Evolutionary conservation across 495 filamentous ascomycete genomes (phyloP), one percentile per base, ranked within the genome.

Genomic region (Penicillium tannophilum): DNA sequence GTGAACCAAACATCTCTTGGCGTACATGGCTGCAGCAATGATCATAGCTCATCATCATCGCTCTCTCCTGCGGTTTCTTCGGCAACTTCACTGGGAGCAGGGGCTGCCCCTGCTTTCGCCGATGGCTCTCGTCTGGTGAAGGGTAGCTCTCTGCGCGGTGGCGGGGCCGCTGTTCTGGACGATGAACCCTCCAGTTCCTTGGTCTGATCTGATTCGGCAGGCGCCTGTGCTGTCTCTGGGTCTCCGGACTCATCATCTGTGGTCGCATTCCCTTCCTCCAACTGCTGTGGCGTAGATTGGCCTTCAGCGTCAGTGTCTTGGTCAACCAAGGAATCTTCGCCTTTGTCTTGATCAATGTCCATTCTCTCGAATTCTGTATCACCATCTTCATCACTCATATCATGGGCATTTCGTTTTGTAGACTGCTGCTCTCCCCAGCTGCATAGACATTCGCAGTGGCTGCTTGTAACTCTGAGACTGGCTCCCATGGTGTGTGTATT

Each of bases 351-450:
- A 53, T 87, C 85, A 5, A 86, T 62, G 33, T 88, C 81, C 85
- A 88, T 87, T 64, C 72, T 75, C 55, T 86, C 83, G 54, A 84
- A 84, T 5, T 82, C 81, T 30, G 76, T 79, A 14, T 79, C 74
- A 3, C 59, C 62, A 17, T 71, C 74, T 49, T 67, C 66, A 19
- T 68, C 60, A 0, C 64, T 72, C 45, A 66, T 68, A 17, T 69
- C 65, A 7, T 47, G 42, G 7, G 61, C 64, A n/a, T 68, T 66
- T 12, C 86, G 76, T 65, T 89, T 88, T 14, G 65, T 55, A 4
- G 65, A 49, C 45, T 77, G 62, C 39, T 28, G 63, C 43, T 65
- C 60, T 36, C 61, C 54, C 47, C 33, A 26, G 59, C 7, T 35
- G 60, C 49, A 42, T 51, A 9, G 30, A 55, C 6, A 55, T 64